Evolutionary conservation across 106 monocot species (phyloP).

Genomic region (Allium fistulosum): DNA sequence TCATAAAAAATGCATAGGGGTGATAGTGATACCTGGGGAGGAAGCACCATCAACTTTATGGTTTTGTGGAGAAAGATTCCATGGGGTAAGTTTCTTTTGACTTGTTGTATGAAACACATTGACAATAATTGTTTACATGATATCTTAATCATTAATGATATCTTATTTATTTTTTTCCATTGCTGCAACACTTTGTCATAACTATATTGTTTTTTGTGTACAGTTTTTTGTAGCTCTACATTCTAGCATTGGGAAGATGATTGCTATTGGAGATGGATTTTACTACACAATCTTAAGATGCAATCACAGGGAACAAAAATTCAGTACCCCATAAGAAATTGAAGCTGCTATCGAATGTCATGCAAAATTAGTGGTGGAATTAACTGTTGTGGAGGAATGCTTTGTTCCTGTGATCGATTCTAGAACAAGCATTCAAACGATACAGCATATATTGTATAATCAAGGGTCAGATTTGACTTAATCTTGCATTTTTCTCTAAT

Average conservation of each 20-base stretch:
- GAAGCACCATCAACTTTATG: conserved; percentile 27
- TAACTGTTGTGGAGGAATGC: conserved; percentile 75
- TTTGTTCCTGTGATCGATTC: conserved; percentile 73
- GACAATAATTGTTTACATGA: not conserved
- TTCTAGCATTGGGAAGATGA: conserved; percentile 52
- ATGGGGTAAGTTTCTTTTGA: conserved; percentile 35
- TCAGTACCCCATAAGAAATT: conserved; percentile 37
- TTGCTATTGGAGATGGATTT: conserved; percentile 40
- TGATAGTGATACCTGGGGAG: conserved; percentile 8
- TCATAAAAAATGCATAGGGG: conserved; percentile 57
- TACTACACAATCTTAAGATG: conserved; percentile 64
- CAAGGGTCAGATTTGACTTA: conserved; percentile 44
- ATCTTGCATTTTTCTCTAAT: not conserved
- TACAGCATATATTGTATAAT: conserved; percentile 72
- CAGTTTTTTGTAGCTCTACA: conserved; percentile 59
- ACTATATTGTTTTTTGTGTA: not conserved
- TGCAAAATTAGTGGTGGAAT: conserved; percentile 66
- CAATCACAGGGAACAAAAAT: conserved; percentile 40
- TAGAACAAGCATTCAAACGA: conserved; percentile 59
- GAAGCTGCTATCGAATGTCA: conserved; percentile 62
- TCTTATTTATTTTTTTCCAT: not conserved
- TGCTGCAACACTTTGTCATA: not conserved
- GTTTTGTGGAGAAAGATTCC: conserved; percentile 73
- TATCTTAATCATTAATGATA: not conserved
- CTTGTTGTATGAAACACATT: not conserved